Evolutionary conservation across 2,329 filamentous ascomycete species (phyloP), one percentile per base, ranked within the genome.

Genomic region (Alternaria dauci): DNA sequence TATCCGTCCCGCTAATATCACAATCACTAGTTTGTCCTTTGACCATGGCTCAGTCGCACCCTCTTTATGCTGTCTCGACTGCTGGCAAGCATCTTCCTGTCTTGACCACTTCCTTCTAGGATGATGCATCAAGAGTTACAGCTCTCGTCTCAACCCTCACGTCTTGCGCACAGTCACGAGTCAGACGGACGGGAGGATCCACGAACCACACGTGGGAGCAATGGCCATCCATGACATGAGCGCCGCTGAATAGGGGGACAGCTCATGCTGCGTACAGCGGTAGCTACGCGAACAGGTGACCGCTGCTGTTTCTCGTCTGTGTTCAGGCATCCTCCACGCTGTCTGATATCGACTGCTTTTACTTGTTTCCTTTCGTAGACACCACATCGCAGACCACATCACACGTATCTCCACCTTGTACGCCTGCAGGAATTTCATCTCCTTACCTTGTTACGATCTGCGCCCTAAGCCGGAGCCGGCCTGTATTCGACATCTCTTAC

Each of bases 201-300:
- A 59, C 47, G 57, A 61, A 58, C 52, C 34, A 60, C 64, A 65
- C 64, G 66, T 67, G 66, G 66, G 52, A 51, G 66, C 66, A 61
- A 53, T 65, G 61, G 58, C 63, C 63, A 61, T 51, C 36, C 18
- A 56, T 59, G 59, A 61, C 18, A 48, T 59, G 59, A 61, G 57
- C 48, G 58, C 61, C 52, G 62, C 55, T 55, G 58, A 63, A 61
- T 59, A 52, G 53, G 55, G 59, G 39, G 36, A 44, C 47, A 57
- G 32, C 26, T 32, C 28, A 58, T 25, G 16, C 20, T 25, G 12
- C 39, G 39, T 38, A 23, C 20, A 23, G 20, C 20, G 20, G 20
- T 23, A 14, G 46, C 46, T 36, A 50, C 46, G 46, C 46, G 46
- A 50, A 38, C 32, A 18, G 32, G 32, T 36, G 46, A 50, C 30